phyloP scores from a whole-genome alignment of 2,329 filamentous ascomycete genomes.

The Escovopsis weberi region DNA sequence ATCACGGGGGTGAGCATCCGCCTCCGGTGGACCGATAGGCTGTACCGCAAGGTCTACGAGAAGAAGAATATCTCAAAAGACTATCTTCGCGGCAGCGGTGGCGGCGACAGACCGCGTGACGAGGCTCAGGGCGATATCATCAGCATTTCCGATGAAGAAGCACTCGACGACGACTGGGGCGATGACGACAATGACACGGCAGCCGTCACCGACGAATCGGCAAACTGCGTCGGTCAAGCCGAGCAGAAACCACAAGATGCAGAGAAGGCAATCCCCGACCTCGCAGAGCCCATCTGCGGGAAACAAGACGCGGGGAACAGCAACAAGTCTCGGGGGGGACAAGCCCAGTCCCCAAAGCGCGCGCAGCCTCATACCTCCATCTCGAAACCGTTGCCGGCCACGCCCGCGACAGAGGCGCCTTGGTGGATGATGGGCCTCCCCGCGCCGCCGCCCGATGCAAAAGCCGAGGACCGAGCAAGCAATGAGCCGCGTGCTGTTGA shows the following conservation, averaged over 20 bases:
- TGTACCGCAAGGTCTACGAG: slow-evolving; percentile 15
- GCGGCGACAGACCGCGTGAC: background rate
- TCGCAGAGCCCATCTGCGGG: slow-evolving; percentile 9
- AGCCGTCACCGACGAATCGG: slow-evolving; percentile 12
- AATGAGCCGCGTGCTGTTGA: background rate
- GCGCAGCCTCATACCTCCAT: slow-evolving; percentile 1
- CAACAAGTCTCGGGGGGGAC: background rate
- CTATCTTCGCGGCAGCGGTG: background rate
- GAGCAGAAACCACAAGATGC: slow-evolving; percentile 13
- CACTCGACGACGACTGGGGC: background rate
- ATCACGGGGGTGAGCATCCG: slow-evolving; percentile 15
- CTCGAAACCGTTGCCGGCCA: slow-evolving; percentile 18
- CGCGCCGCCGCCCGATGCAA: background rate
- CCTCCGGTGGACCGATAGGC: slow-evolving; percentile 15
- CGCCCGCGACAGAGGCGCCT: slow-evolving; percentile 14
- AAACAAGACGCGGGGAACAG: background rate
- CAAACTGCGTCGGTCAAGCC: slow-evolving; percentile 20
- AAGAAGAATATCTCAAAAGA: background rate
- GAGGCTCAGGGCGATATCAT: slow-evolving; percentile 2
- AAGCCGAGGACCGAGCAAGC: background rate
- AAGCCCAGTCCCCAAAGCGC: background rate
- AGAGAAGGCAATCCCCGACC: slow-evolving; percentile 13
- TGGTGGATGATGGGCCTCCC: slow-evolving; percentile 4
- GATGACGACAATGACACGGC: no score
- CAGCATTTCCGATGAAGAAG: slow-evolving; percentile 2